Evolutionary conservation across 2,329 filamentous ascomycete species (phyloP).

Genomic region (Aspergillus phoenicis): DNA sequence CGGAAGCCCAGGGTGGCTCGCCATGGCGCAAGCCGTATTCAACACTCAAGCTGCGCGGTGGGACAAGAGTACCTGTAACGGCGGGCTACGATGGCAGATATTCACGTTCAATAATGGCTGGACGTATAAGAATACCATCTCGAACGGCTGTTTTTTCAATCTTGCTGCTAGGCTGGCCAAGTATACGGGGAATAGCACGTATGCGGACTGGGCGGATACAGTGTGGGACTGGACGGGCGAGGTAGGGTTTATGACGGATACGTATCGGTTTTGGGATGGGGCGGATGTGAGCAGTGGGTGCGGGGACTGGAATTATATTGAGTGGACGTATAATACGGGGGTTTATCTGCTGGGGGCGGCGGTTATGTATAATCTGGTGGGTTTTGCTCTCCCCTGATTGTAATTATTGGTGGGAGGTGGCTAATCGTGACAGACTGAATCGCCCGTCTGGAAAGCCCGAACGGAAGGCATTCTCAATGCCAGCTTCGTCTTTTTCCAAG

Average conservation of each 20-base stretch:
- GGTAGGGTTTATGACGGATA: conserved; percentile 54
- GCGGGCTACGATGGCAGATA: conserved; percentile 60
- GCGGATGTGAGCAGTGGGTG: conserved; percentile 56
- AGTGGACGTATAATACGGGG: conserved; percentile 62
- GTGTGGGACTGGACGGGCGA: conserved; percentile 60
- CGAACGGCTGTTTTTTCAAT: conserved; percentile 38
- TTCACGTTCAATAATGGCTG: conserved; percentile 39
- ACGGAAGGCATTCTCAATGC: conserved; percentile 57
- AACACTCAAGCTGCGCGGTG: conserved; percentile 74
- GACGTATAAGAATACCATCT: conserved; percentile 39
- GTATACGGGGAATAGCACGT: conserved; percentile 37
- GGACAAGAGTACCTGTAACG: conserved; percentile 67
- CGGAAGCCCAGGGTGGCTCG: conserved; percentile 70
- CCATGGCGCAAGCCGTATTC: conserved; percentile 75
- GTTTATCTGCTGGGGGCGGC: conserved; percentile 59
- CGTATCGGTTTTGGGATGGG: conserved; percentile 59
- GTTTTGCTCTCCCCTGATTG: conserved; percentile 15
- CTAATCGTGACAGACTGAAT: conserved; percentile 27
- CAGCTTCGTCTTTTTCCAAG: conserved; percentile 55
- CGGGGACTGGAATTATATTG: conserved; percentile 52
- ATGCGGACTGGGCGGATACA: conserved; percentile 66
- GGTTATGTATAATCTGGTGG: conserved; percentile 58
- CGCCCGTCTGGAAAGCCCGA: conserved; percentile 55
- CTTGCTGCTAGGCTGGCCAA: conserved; percentile 33
- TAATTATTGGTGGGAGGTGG: not conserved